A percentile compares a stretch with the other conserved stretches of the same genome.
phyloP scores from a whole-genome alignment of 805 yeast species.

The Candida sphagnicola region DNA sequence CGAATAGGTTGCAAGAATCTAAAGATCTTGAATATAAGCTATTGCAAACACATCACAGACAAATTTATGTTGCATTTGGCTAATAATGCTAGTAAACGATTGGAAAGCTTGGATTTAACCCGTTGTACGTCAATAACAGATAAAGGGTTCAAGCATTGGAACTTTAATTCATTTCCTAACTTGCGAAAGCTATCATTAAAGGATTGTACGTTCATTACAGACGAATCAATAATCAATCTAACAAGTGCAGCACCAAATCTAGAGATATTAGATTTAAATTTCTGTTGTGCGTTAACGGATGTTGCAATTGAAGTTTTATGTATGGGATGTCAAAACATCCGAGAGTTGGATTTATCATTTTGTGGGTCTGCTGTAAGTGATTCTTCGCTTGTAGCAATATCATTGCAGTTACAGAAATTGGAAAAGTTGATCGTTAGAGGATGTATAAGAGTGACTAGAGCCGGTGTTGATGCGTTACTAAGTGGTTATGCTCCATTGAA shows the following conservation, averaged over 20 bases:
- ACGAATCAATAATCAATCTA: slow-evolving; percentile 56
- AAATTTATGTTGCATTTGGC: slow-evolving; percentile 62
- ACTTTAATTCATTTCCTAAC: slow-evolving; percentile 50
- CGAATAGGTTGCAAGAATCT: slow-evolving; percentile 57
- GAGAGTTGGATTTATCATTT: slow-evolving; percentile 56
- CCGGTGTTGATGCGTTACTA: slow-evolving; percentile 67
- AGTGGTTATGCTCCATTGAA: slow-evolving; percentile 52
- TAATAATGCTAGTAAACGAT: slow-evolving; percentile 49
- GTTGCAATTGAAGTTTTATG: slow-evolving; percentile 63
- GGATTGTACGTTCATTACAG: slow-evolving; percentile 74
- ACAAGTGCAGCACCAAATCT: slow-evolving; percentile 60
- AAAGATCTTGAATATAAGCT: slow-evolving; percentile 54
- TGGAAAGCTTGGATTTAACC: slow-evolving; percentile 58
- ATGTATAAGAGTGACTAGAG: slow-evolving; percentile 71
- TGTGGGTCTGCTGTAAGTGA: slow-evolving; percentile 83
- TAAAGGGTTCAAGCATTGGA: slow-evolving; percentile 66
- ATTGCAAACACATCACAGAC: slow-evolving; percentile 74
- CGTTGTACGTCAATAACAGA: slow-evolving; percentile 79
- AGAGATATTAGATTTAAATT: slow-evolving; percentile 56
- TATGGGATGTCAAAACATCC: slow-evolving; percentile 58
- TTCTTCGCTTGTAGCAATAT: slow-evolving; percentile 56
- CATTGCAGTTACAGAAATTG: slow-evolving; percentile 49
- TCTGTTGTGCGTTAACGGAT: slow-evolving; percentile 74
- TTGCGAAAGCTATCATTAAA: slow-evolving; percentile 51
- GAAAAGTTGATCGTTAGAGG: slow-evolving; percentile 55